Conservation (phyloP, 108 stramenopile genomes). For the Thalassiosira profunda region DNA sequence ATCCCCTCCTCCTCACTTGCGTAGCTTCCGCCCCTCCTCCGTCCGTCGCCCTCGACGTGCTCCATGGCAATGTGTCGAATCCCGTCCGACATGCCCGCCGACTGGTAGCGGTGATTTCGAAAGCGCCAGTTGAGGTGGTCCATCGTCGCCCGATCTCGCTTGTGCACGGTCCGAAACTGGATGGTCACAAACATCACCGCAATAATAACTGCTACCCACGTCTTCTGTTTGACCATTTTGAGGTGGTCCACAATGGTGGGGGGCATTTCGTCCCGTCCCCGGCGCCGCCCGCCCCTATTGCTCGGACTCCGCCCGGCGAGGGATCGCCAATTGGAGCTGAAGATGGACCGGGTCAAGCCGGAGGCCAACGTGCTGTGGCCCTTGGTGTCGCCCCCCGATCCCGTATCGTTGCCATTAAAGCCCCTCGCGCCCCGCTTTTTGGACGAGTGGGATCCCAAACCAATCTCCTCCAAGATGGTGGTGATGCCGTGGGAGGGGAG, state of each 20-base stretch:
- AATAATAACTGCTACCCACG: too few relatives aligned
- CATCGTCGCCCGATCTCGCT: neutral
- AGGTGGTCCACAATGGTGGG: too few relatives aligned
- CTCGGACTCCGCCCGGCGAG: too few relatives aligned
- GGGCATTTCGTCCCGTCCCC: too few relatives aligned
- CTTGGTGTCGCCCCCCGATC: neutral
- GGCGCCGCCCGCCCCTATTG: slow-evolving; percentile 1
- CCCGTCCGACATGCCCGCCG: neutral
- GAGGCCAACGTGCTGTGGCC: too few relatives aligned
- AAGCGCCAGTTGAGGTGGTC: neutral
- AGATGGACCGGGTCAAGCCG: too few relatives aligned
- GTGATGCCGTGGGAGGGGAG: slow-evolving; percentile 7
- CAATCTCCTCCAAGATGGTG: slow-evolving; percentile 39
- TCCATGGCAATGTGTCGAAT: slow-evolving; percentile 12
- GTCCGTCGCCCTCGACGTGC: slow-evolving; percentile 3
- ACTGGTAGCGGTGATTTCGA: neutral
- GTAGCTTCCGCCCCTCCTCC: neutral
- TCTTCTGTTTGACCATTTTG: too few relatives aligned
- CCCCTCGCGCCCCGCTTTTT: too few relatives aligned
- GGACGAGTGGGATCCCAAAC: slow-evolving; percentile 4
- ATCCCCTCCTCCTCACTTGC: too few relatives aligned
- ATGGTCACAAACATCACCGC: slow-evolving; percentile 3
- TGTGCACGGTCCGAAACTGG: neutral
- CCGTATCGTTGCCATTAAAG: neutral
- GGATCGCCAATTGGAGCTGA: neutral